A percentile compares a stretch with the other conserved stretches of the same genome.
These are phyloP conservation scores for Patellifolia procumbens DNA, from an alignment of 179 eudicot genomes.

Conservation along the genomic window DNA sequence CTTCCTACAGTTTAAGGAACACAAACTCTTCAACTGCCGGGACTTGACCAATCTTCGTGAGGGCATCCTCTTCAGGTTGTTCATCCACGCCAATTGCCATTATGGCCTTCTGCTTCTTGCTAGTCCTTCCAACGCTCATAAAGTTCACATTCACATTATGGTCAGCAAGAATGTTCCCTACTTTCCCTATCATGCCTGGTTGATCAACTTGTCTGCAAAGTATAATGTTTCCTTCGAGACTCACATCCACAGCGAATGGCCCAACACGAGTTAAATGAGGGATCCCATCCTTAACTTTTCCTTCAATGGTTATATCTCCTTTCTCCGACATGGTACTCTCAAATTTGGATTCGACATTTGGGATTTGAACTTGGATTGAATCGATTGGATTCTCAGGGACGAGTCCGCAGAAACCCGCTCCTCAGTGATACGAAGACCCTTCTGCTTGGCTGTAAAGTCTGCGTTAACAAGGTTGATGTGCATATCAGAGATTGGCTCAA, in stretches of 20 bases:
- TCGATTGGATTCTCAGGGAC: conserved; percentile 58
- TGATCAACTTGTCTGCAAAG: conserved; percentile 74
- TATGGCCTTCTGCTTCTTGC: conserved; percentile 54
- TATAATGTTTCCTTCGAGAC: conserved; percentile 75
- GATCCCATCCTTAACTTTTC: conserved; percentile 65
- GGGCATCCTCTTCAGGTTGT: conserved; percentile 56
- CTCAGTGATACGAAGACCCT: conserved; percentile 66
- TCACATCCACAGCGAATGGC: conserved; percentile 71
- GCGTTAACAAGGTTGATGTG: conserved; percentile 76
- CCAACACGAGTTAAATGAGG: conserved; percentile 73
- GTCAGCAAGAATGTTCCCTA: conserved; percentile 70
- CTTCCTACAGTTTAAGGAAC: conserved; percentile 53
- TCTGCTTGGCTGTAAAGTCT: conserved; percentile 73
- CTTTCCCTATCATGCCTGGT: conserved; percentile 81
- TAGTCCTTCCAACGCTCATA: conserved; percentile 81
- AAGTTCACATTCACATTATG: conserved; percentile 70
- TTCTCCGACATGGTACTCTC: conserved; percentile 51
- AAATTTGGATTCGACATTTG: conserved; percentile 56
- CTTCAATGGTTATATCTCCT: conserved; percentile 58
- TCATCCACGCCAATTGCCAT: conserved; percentile 94
- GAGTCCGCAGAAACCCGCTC: conserved; percentile 51
- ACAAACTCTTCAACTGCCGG: conserved; percentile 80
- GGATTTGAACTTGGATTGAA: conserved; percentile 58
- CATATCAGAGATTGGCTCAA: conserved; percentile 75
- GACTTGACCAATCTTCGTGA: conserved; percentile 65